Evolutionary conservation across 106 monocot genomes (phyloP), one percentile per base, ranked within the genome.

Genomic region (Dendrobium nobile): DNA sequence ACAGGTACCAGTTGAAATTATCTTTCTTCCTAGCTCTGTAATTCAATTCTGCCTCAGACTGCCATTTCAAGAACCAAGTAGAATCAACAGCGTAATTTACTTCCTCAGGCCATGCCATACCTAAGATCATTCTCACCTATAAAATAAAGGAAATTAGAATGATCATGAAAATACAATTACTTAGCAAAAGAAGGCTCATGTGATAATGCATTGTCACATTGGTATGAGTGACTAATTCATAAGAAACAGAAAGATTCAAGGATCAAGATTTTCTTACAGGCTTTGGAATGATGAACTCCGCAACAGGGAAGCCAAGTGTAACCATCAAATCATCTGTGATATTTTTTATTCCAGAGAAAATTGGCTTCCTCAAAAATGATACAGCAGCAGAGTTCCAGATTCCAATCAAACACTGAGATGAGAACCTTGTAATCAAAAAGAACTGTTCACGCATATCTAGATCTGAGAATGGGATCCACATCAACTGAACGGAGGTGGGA

Each of bases 21-120:
- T 84, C 81, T 17, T 44, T 82, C 72, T 92, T 91, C 64, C 91
- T 88, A 65, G 85, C 77, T 80, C 33, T 87, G 67, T 85, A 82
- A 85, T 85, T 92, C 16, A 90, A 77, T 88, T 95, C 92, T 40
- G 95, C 92, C 77, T 90, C 88, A 54, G 92, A 87, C 75, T 95
- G 95, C 95, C 95, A 95, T 85, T 92, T 83, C 58, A 95, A 83
- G 82, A 90, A 95, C 95, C 95, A 95, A 76, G 92, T 90, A 61
- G 92, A 87, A 16, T 84, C 95, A 58, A 90, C 92, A 86, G 90
- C 85, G 81, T 95, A 92, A 86, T 92, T 82, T 76, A 81, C 88
- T 88, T 92, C 95, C 82, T 95, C 92, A 79, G 95, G 92, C 95
- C 95, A 95, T 20, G 88, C 92, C 95, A 95, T 90, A 41, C 95